These are phyloP conservation scores for Podospora sp. DNA, from an alignment of 495 filamentous ascomycete genomes.

Conservation along the genomic window DNA sequence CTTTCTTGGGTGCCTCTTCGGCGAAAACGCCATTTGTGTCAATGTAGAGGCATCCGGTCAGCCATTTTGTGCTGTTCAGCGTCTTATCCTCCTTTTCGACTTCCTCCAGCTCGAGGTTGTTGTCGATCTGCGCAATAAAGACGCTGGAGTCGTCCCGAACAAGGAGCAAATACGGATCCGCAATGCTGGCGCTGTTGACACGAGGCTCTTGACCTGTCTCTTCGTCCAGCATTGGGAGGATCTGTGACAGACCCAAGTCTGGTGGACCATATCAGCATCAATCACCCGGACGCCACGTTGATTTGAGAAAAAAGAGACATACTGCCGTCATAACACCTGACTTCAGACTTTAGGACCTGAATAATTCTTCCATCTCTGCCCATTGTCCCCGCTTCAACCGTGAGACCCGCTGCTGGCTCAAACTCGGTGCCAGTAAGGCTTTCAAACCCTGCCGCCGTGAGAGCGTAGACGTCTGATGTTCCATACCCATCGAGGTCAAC, in stretches of 20 bases:
- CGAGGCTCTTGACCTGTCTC: slow-evolving; percentile 74
- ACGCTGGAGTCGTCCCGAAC: slow-evolving; percentile 79
- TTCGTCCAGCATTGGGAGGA: slow-evolving; percentile 87
- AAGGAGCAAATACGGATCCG: slow-evolving; percentile 85
- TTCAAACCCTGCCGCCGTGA: slow-evolving; percentile 66
- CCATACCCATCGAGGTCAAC: slow-evolving; percentile 56
- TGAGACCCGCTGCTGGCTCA: slow-evolving; percentile 80
- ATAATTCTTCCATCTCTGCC: slow-evolving; percentile 74
- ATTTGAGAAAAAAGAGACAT: slow-evolving; percentile 38
- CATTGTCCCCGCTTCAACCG: slow-evolving; percentile 78
- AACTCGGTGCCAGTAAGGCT: slow-evolving; percentile 76
- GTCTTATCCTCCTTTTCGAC: slow-evolving; percentile 60
- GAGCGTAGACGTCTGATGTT: slow-evolving; percentile 61
- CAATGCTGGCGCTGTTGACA: slow-evolving; percentile 79
- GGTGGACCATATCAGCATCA: slow-evolving; percentile 17
- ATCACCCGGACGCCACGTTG: slow-evolving; percentile 22
- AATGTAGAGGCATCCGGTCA: slow-evolving; percentile 76
- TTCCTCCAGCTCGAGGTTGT: slow-evolving; percentile 83
- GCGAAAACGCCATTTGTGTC: slow-evolving; percentile 63
- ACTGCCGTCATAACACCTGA: slow-evolving; percentile 88
- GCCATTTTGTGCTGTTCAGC: slow-evolving; percentile 66
- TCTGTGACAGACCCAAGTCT: slow-evolving; percentile 86
- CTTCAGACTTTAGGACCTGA: slow-evolving; percentile 80
- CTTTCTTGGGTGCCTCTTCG: slow-evolving; percentile 45
- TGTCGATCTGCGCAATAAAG: slow-evolving; percentile 73